Base-by-base conservation (phyloP, 345 rosid species). In the Xanthoceras sorbifolium region DNA sequence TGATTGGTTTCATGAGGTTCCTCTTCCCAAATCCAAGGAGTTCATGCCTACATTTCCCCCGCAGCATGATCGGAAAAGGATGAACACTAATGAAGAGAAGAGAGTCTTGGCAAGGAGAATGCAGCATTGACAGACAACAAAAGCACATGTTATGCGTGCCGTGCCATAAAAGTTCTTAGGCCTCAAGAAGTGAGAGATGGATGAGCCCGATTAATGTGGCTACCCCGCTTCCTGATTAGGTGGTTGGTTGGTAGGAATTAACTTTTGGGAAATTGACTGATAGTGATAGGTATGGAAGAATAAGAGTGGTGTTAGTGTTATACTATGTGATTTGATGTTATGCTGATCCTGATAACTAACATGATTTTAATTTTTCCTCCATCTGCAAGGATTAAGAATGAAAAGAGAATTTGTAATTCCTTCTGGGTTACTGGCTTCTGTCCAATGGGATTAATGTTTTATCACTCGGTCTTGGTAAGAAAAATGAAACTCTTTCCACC, bases 1-100 rank as follows among this genome's bases (percentile, higher is more conserved):
- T 78, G 81, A 86, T 44, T 94, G 98, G 98, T 94, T 94, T 78
- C 73, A 0, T 2, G 97, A 94, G 80, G 92, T 86, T n/a, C 97
- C 98, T 69, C 86, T 87, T 15, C 89, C 98, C 32, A 90, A 90
- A 65, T 84, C 87, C 2, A 89, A 85, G 84, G 97, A 93, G 6
- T 87, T 88, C 74, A 89, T 91, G 93, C 97, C 95, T 22, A 94
- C 93, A 34, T 86, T 88, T 64, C 94, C 95, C 32, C 84, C 90
- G 28, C 82, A 70, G 74, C 74, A 52, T 84, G 76, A 81, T 52
- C 36, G 59, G 69, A 82, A 79, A 14, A 82, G 82, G 83, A 54
- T 20, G 31, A 32, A n/a, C n/a, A 36, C 5, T 18, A 25, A 72
- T 26, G 67, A 42, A 18, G 76, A 42, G 3, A 0, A 10, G 31